A percentile compares a stretch with the other conserved stretches of the same genome.
phyloP scores from a whole-genome alignment of 805 yeast genomes.

The Komagataella ulmi region DNA sequence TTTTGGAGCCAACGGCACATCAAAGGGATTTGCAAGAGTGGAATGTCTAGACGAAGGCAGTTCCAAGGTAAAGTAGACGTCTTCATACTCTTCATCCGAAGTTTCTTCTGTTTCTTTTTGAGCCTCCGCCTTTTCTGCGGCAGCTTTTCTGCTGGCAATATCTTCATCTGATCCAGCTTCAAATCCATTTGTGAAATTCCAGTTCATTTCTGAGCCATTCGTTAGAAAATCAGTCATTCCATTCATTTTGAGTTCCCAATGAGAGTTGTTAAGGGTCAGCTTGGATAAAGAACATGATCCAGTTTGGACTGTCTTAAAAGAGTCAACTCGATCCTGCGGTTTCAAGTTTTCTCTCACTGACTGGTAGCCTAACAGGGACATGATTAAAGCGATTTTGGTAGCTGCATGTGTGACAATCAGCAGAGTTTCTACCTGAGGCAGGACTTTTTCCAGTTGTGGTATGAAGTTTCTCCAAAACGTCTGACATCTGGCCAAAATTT shows the following conservation, averaged over 20 bases:
- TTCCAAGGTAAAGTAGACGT: slow-evolving; percentile 13
- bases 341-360: slow-evolving; percentile 40
- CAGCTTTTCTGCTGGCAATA: slow-evolving; percentile 36
- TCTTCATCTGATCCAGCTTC: slow-evolving; percentile 92
- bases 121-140: slow-evolving; percentile 2
- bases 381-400: slow-evolving; percentile 76
- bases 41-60: slow-evolving; percentile 7
- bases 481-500: slow-evolving; percentile 50
- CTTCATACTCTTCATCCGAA: slow-evolving; percentile 6
- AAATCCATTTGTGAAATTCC: slow-evolving; percentile 60
- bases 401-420: slow-evolving; percentile 91
- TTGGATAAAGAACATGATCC: slow-evolving; percentile 81
- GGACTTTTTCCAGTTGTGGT: slow-evolving; percentile 37
- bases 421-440: slow-evolving; percentile 49
- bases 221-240: slow-evolving; percentile 63
- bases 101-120: not conserved
- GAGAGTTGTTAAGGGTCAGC: slow-evolving; percentile 22
- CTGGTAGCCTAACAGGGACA: slow-evolving; percentile 46
- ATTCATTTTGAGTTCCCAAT: slow-evolving; percentile 55
- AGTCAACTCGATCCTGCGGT: slow-evolving; percentile 11
- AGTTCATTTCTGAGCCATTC: slow-evolving; percentile 85
- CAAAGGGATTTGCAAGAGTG: not conserved
- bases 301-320: slow-evolving; percentile 31
- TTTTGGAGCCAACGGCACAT: not conserved
- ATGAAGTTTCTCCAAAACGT: slow-evolving; percentile 43